These are phyloP conservation scores for Xerocomus potaroensis DNA, from an alignment of 768 basidiomycete species.

Conservation along the genomic window DNA sequence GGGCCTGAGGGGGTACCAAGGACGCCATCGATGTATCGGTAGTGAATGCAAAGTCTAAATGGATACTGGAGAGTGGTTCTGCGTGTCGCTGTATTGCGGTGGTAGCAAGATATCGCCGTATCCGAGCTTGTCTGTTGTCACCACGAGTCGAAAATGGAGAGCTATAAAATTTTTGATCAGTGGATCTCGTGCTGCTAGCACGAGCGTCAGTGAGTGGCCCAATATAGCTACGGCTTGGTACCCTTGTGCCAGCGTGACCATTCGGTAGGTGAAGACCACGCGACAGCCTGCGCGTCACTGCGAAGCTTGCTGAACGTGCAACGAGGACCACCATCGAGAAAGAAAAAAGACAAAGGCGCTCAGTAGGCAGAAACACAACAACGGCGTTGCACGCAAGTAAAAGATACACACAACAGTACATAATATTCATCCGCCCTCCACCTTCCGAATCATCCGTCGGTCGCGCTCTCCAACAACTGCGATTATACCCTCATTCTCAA, in stretches of 20 bases:
- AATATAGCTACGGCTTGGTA: slow-evolving; percentile 13
- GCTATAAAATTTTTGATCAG: no score
- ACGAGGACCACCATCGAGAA: neutral
- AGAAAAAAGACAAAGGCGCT: neutral
- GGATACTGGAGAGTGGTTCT: neutral
- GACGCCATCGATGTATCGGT: slow-evolving; percentile 35
- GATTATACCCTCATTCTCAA: slow-evolving; percentile 84
- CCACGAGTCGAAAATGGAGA: no score
- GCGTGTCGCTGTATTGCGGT: slow-evolving; percentile 4
- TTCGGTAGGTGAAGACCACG: neutral
- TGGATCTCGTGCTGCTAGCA: no score
- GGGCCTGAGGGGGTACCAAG: slow-evolving; percentile 60
- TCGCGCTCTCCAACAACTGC: slow-evolving; percentile 88
- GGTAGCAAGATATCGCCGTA: slow-evolving; percentile 11
- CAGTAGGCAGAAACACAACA: no score
- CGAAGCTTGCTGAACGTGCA: slow-evolving; percentile 1
- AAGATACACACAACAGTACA: slow-evolving; percentile 1
- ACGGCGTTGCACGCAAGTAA: no score
- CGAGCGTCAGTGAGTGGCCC: slow-evolving; percentile 1
- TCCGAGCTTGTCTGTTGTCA: no score
- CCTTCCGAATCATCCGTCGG: slow-evolving; percentile 69
- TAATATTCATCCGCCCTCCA: slow-evolving; percentile 41
- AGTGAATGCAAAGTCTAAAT: slow-evolving; percentile 5
- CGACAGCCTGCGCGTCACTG: neutral
- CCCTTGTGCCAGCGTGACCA: no score